These are phyloP conservation scores for Thraustochytrium striatum DNA, from an alignment of 352 stramenopile genomes.

Conservation along the genomic window DNA sequence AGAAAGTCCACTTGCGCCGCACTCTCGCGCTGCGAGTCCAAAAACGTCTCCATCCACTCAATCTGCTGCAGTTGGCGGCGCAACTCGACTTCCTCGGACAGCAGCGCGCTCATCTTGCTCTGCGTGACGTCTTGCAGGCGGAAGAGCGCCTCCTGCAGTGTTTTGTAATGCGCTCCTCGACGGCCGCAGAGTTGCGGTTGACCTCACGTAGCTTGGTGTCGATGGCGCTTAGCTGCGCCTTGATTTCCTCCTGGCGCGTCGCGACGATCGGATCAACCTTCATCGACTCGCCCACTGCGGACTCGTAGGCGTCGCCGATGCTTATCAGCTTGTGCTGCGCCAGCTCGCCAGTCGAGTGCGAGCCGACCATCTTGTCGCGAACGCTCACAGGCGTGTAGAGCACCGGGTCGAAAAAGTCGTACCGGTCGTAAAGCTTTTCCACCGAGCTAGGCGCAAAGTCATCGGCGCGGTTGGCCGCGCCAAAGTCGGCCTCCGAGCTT, in stretches of 20 bases:
- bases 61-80: conserved; percentile 51
- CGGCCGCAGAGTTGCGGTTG: conserved; percentile 47
- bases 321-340: conserved; percentile 40
- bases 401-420: conserved; percentile 47
- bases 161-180: conserved; percentile 51
- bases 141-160: conserved; percentile 48
- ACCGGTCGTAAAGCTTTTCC: conserved; percentile 29
- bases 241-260: conserved; percentile 46
- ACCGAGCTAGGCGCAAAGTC: conserved; percentile 1
- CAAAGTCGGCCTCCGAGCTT: conserved; percentile 44
- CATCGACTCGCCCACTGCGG: conserved; percentile 14
- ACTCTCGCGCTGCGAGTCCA: conserved; percentile 42
- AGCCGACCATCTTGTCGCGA: conserved; percentile 44
- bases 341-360: conserved; percentile 35
- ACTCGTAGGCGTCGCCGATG: conserved; percentile 49
- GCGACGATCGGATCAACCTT: conserved; percentile 49
- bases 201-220: conserved; percentile 47
- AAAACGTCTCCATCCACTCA: conserved; percentile 51
- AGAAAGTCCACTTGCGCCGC: conserved; percentile 51
- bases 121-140: conserved; percentile 48
- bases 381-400: conserved; percentile 42
- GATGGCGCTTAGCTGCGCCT: conserved; percentile 35
- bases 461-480: conserved; percentile 4
- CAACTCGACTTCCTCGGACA: conserved; percentile 52
- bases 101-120: conserved; percentile 46